A percentile compares a stretch with the other conserved stretches of the same genome.
Conservation (phyloP, 306 rosid species). For the Fagus crenata region DNA sequence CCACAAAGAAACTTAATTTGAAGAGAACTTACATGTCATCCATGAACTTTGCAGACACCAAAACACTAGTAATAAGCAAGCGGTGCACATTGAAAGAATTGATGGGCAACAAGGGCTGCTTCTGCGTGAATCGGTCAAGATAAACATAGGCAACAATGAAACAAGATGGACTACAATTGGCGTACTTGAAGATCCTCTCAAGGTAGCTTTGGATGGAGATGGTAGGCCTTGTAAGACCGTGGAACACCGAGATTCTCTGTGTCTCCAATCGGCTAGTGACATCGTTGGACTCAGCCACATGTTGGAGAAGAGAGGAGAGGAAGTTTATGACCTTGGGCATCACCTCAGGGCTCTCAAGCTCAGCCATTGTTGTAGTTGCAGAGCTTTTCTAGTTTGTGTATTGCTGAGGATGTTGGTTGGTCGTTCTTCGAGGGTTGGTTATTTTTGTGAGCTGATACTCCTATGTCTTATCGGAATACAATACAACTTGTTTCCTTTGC, state of each 20-base stretch:
- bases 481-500: background rate
- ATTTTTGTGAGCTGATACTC: background rate
- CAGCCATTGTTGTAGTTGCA: conserved; percentile 57
- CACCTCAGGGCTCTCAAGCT: conserved; percentile 68
- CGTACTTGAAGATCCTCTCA: conserved; percentile 90
- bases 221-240: conserved; percentile 77
- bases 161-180: conserved; percentile 88
- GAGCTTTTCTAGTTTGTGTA: background rate
- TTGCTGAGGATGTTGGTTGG: background rate
- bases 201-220: conserved; percentile 79
- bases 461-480: background rate
- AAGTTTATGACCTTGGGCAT: conserved; percentile 71
- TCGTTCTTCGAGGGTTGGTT: background rate
- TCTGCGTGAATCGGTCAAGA: conserved; percentile 84
- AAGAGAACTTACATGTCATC: conserved; percentile 77
- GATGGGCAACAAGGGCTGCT: conserved; percentile 73
- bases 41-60: conserved; percentile 97
- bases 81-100: conserved; percentile 86
- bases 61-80: conserved; percentile 83
- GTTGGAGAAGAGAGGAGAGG: conserved; percentile 77
- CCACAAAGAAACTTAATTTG: background rate
- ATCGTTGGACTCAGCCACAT: conserved; percentile 81
- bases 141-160: conserved; percentile 87
- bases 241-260: conserved; percentile 79
- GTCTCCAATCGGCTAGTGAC: conserved; percentile 39